phyloP scores from a whole-genome alignment of 805 yeast genomes.

The Hanseniaspora singularis region DNA sequence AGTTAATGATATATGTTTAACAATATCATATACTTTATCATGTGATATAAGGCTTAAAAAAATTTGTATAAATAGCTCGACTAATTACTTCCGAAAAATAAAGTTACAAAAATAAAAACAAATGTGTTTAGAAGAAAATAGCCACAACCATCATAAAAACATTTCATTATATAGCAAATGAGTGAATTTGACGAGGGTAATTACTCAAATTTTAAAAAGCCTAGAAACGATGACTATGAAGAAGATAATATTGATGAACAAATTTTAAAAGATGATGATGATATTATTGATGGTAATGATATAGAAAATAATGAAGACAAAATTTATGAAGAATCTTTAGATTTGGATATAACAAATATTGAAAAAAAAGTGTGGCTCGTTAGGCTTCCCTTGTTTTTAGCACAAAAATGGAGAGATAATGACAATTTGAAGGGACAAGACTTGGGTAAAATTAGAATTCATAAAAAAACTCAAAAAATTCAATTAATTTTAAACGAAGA shows the following conservation, averaged over 20 bases:
- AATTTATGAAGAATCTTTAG: slow-evolving; percentile 53
- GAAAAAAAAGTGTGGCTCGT: slow-evolving; percentile 83
- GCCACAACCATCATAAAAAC: too few relatives aligned
- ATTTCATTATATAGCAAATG: too few relatives aligned
- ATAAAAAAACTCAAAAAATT: slow-evolving; percentile 40
- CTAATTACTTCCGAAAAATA: too few relatives aligned
- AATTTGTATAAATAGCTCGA: too few relatives aligned
- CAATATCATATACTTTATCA: too few relatives aligned
- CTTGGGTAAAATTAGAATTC: slow-evolving; percentile 68
- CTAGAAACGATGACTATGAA: slow-evolving; percentile 15
- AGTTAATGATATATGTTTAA: too few relatives aligned
- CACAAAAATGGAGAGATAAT: slow-evolving; percentile 65
- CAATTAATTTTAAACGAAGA: slow-evolving; percentile 45
- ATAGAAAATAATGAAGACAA: slow-evolving; percentile 30
- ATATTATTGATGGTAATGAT: slow-evolving; percentile 37
- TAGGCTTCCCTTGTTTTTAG: slow-evolving; percentile 74
- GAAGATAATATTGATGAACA: slow-evolving; percentile 29
- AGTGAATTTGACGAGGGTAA: slow-evolving; percentile 3
- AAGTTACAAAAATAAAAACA: too few relatives aligned
- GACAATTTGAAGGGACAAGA: slow-evolving; percentile 56
- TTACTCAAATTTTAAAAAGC: not conserved
- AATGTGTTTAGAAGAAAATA: too few relatives aligned
- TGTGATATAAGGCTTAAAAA: too few relatives aligned
- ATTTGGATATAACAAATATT: slow-evolving; percentile 54
- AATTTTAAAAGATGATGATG: slow-evolving; percentile 33